phyloP scores from a whole-genome alignment of 2,329 filamentous ascomycete species.

The Cryphonectria parasitica region DNA sequence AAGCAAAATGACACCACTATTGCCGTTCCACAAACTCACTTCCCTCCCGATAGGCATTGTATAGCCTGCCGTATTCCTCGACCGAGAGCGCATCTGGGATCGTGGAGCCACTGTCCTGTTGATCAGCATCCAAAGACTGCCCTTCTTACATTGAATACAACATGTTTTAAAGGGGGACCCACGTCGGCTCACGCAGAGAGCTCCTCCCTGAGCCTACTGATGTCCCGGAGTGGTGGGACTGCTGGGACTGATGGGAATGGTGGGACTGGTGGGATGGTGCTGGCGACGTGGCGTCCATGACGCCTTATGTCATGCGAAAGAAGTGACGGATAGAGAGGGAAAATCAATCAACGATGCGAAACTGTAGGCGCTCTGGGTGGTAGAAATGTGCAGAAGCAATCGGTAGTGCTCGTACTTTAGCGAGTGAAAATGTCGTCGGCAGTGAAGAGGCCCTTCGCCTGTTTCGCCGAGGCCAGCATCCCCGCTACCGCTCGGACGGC shows the following conservation, averaged over 20 bases:
- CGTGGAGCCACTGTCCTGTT: slow-evolving; percentile 7
- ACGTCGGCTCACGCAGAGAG: slow-evolving; percentile 8
- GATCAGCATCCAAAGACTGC: not conserved
- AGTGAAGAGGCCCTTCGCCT: not conserved
- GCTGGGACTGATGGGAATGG: not conserved
- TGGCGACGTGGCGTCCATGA: slow-evolving; percentile 6
- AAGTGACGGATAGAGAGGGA: not conserved
- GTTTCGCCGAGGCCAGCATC: not conserved
- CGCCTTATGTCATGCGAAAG: not conserved
- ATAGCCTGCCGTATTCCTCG: slow-evolving; percentile 14
- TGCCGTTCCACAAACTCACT: slow-evolving; percentile 4
- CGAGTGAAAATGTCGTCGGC: not conserved
- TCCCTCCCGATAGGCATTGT: slow-evolving; percentile 20
- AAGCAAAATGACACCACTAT: not conserved
- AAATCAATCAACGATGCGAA: not conserved
- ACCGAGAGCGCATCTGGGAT: slow-evolving; percentile 19
- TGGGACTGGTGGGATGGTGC: slow-evolving; percentile 11
- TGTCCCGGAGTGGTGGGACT: not conserved
- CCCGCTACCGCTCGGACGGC: not conserved
- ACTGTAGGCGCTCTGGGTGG: not conserved
- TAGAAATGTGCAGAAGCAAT: not conserved
- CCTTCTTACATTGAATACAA: not conserved
- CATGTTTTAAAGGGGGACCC: not conserved
- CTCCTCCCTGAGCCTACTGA: slow-evolving; percentile 7
- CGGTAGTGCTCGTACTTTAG: not conserved